Evolutionary conservation across 805 yeast species (phyloP).

Genomic region (Metschnikowia reukaufii): DNA sequence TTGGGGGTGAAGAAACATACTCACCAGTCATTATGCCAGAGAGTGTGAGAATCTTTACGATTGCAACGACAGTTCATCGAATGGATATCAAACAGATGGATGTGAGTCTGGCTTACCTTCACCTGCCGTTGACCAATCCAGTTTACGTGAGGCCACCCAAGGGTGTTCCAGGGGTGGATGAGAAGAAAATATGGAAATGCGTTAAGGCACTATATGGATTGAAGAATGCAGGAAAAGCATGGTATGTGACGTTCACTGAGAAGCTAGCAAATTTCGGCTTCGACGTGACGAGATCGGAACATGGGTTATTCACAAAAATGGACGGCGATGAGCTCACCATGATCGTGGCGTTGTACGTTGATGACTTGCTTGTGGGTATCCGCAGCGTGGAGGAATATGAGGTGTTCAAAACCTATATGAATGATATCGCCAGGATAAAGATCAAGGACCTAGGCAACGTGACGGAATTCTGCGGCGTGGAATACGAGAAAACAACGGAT

Average conservation of each 20-base stretch:
- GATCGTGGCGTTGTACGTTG: background rate
- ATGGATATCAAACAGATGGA: slow-evolving; percentile 2
- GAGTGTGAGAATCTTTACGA: background rate
- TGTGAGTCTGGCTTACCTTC: slow-evolving; percentile 3
- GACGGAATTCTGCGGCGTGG: slow-evolving; percentile 2
- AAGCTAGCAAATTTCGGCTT: background rate
- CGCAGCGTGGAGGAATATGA: background rate
- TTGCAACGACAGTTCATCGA: background rate
- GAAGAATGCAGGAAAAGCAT: slow-evolving; percentile 2
- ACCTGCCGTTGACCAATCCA: slow-evolving; percentile 5
- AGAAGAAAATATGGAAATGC: background rate
- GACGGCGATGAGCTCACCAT: background rate
- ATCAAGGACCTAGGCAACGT: background rate
- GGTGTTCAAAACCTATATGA: background rate
- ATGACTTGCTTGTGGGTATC: background rate
- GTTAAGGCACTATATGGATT: slow-evolving; percentile 2
- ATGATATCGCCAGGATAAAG: background rate
- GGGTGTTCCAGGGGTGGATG: slow-evolving; percentile 1
- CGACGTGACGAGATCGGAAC: background rate
- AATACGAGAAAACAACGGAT: background rate
- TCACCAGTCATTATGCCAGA: slow-evolving; percentile 7
- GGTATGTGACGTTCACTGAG: background rate
- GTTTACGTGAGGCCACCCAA: slow-evolving; percentile 4
- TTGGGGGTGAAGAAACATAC: slow-evolving; percentile 3
- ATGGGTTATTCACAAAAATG: background rate